Evolutionary conservation across 2,329 filamentous ascomycete genomes (phyloP).

Genomic region (Sporothrix euskadiensis): DNA sequence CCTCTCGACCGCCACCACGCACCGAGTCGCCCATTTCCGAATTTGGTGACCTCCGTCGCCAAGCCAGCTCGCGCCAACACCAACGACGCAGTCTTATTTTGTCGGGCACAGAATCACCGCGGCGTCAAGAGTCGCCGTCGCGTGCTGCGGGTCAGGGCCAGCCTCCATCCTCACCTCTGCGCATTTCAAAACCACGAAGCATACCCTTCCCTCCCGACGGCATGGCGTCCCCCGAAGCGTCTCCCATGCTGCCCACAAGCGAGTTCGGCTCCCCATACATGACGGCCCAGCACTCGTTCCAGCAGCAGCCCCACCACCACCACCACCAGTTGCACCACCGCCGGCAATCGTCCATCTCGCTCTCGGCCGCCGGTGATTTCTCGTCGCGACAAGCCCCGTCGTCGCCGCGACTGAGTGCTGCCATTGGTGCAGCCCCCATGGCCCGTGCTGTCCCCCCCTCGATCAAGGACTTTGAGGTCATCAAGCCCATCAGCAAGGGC

Average conservation of each 20-base stretch:
- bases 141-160: conserved; percentile 50
- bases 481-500: conserved; percentile 98
- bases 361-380: conserved; percentile 46
- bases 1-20: conserved; percentile 66
- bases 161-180: conserved; percentile 80
- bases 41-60: conserved; percentile 70
- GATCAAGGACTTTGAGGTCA: conserved; percentile 99
- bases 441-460: conserved; percentile 88
- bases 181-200: conserved; percentile 77
- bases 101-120: conserved; percentile 66
- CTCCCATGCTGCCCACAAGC: conserved; percentile 78
- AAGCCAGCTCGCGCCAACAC: conserved; percentile 76
- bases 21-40: conserved; percentile 92
- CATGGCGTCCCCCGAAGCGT: conserved; percentile 81
- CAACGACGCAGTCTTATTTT: conserved; percentile 86
- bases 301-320: conserved; percentile 53
- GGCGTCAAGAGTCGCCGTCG: conserved; percentile 85
- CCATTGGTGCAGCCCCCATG: conserved; percentile 70
- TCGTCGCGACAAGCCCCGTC: conserved; percentile 61
- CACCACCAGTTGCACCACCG: conserved; percentile 65
- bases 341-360: conserved; percentile 85
- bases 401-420: conserved; percentile 78
- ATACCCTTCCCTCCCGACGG: conserved; percentile 61
- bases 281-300: conserved; percentile 55
- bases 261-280: conserved; percentile 77